phyloP scores from a whole-genome alignment of 495 filamentous ascomycete genomes.

The Cercophora scortea region DNA sequence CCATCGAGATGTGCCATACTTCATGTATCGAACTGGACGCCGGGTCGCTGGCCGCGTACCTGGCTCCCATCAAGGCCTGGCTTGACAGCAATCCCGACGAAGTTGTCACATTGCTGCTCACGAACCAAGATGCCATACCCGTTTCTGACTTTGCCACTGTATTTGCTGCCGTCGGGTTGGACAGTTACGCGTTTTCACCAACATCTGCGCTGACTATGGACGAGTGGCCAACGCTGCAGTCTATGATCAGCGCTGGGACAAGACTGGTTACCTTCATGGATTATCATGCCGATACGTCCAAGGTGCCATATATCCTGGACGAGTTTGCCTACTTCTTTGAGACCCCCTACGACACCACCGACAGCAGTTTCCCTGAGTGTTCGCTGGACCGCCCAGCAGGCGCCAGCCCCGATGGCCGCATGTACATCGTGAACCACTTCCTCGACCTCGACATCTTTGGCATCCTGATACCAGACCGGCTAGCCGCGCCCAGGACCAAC shows the following conservation, averaged over 20 bases:
- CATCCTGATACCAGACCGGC: slow-evolving; percentile 39
- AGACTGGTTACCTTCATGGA: slow-evolving; percentile 44
- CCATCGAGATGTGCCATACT: slow-evolving; percentile 52
- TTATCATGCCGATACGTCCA: slow-evolving; percentile 65
- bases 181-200: slow-evolving; percentile 56
- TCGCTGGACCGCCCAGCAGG: slow-evolving; percentile 50
- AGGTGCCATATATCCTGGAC: slow-evolving; percentile 61
- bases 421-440: slow-evolving; percentile 87
- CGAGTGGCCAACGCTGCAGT: slow-evolving; percentile 69
- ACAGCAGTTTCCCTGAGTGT: slow-evolving; percentile 50
- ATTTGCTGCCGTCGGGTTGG: slow-evolving; percentile 54
- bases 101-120: slow-evolving; percentile 72
- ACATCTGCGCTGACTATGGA: slow-evolving; percentile 51
- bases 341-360: slow-evolving; percentile 55
- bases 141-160: slow-evolving; percentile 52
- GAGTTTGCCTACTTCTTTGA: slow-evolving; percentile 66
- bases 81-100: slow-evolving; percentile 65
- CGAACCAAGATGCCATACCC: slow-evolving; percentile 58
- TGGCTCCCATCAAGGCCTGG: slow-evolving; percentile 58
- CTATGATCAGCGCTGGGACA: slow-evolving; percentile 53
- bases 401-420: slow-evolving; percentile 41
- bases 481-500: slow-evolving; percentile 59
- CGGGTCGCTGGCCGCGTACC: slow-evolving; percentile 58
- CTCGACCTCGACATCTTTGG: slow-evolving; percentile 58
- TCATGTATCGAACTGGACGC: slow-evolving; percentile 63